Evolutionary conservation across 306 rosid genomes (phyloP), one percentile per base, ranked within the genome.

Genomic region (Inga leiocalycina): DNA sequence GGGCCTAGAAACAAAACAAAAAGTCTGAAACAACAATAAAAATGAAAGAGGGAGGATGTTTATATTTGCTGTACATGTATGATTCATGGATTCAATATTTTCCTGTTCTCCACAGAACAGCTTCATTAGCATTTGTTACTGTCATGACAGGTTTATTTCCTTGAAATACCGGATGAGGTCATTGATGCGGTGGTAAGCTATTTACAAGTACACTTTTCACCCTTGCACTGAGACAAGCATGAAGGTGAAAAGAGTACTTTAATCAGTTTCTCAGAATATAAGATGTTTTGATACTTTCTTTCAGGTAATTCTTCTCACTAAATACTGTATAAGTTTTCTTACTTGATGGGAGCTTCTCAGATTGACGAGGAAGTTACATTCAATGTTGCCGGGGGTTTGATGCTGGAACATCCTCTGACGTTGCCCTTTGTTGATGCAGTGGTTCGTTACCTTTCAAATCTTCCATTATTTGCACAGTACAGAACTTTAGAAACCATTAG

Each of bases 361-460:
- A 91, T 93, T 69, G 97, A 93, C 39, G 98, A 96, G 64, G 97
- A 88, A 69, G 39, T 89, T 69, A 89, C 99, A 13, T 89, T 90
- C 88, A 87, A 91, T 22, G 97, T 91, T 76, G 97, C 94, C 10
- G 97, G 97, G 45, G 99, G 99, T 83, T 86, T 96, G 90, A 93
- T 92, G 90, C 93, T 94, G 83, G 97, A 96, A 87, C 94, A 96
- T 91, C 99, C 99, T 41, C 64, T 96, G 84, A 94, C 92, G 43
- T 84, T 80, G 69, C 98, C 98, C 37, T 92, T 92, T 81, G 97
- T 92, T 41, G 97, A 96, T 81, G 90, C 97, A 8, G 98, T 93
- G 92, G 99, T 96, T 82, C 89, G 94, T 72, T 71, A 51, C 69
- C 13, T 59, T 35, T 75, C 66, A 52, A 11, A 34, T 19, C 69